Conservation (phyloP, 441 rosid species). For the Gossypium davidsonii region DNA sequence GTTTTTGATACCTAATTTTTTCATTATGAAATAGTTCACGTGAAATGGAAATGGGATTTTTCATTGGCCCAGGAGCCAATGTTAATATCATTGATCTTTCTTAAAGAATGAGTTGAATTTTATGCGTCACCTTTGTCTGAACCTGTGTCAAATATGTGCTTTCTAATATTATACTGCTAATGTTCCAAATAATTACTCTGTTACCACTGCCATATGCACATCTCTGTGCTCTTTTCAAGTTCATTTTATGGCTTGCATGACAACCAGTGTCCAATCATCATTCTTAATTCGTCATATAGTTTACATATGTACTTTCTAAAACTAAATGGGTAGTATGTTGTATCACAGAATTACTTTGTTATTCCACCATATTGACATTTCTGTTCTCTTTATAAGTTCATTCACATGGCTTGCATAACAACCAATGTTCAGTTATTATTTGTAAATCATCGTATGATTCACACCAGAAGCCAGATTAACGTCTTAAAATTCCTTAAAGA, state of each 20-base stretch:
- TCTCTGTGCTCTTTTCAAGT: neutral
- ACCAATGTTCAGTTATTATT: neutral
- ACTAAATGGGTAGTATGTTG: neutral
- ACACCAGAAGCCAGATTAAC: neutral
- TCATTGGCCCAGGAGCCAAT: neutral
- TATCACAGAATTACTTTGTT: neutral
- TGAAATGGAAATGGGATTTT: neutral
- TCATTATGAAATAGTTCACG: neutral
- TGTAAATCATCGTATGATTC: neutral
- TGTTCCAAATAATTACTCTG: neutral
- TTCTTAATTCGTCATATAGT: neutral
- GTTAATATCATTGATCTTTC: neutral
- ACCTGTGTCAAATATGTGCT: neutral
- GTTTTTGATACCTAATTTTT: neutral
- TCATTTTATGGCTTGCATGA: neutral
- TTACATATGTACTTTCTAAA: neutral
- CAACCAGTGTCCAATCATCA: neutral
- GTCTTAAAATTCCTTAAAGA: neutral
- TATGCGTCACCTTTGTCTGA: neutral
- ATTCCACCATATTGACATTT: neutral
- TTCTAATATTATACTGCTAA: neutral
- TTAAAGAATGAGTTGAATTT: neutral
- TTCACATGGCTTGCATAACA: neutral
- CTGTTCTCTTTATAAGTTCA: neutral
- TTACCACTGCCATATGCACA: neutral